Base-by-base conservation (phyloP, 352 stramenopile species). In the Aphanomyces invadans region DNA sequence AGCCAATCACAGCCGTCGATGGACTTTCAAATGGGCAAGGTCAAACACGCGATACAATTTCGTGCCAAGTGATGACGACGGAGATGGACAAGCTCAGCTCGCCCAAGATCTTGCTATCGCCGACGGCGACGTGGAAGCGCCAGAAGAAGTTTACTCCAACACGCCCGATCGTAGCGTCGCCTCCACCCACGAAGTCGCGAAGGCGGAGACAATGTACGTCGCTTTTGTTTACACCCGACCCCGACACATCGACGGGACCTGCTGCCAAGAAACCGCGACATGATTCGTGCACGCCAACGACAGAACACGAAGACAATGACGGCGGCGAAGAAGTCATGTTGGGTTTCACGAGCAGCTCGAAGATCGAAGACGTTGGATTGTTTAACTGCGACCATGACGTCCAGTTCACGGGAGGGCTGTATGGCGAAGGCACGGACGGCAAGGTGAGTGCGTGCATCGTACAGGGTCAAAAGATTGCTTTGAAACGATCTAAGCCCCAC, bases 381-480 rank as follows among this genome's bases (percentile, higher is more conserved):
- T 93, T 93, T 70, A 93, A 93, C 62, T 93, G 84, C 49, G 80
- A 89, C 51, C 65, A 65, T 5, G 84, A 93, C 39, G 84, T 89
- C 23, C 82, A 93, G 68, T 93, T 87, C 62, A 88, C 84, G 11
- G 84, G 84, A 48, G 82, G 84, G 15, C 74, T 90, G 28, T 93
- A 93, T 56, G 84, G 84, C 33, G 84, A 93, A 87, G 84, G 84
- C 23, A 93, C 84, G 0, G 84, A 93, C 52, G 84, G 84, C 31
- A 90, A 89, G 55, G 84, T 93, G 33, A 78, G 75, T 7, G 84
- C 84, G 19, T 82, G 81, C 17, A 83, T 88, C 59, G 86, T 93
- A 32, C 74, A 80, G 19, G 84, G 82, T 0, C 84, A 91, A 23
- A 93, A 93, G 62, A 73, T 93, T 23, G 84, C 84, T 3, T 73